Evolutionary conservation across 1,139 yeast genomes (phyloP).

Genomic region (Suzukiozyma palmioleophila): DNA sequence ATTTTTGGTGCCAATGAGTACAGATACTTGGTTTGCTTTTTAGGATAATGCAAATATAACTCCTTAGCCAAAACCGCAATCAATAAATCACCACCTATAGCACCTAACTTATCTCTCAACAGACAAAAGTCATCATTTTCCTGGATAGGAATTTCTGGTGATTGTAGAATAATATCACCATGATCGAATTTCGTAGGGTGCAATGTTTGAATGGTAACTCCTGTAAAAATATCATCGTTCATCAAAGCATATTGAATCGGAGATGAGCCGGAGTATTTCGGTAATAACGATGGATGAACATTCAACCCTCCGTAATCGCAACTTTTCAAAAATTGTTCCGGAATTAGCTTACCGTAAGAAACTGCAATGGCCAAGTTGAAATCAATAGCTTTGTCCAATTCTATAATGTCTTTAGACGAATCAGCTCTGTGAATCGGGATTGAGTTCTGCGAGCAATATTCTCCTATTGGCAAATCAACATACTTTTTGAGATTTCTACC

Average conservation of each 20-base stretch:
- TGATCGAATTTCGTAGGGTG: constrained; percentile 84
- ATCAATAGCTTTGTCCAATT: constrained; percentile 13
- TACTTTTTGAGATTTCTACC: constrained; percentile 56
- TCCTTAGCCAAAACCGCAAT: constrained; percentile 35
- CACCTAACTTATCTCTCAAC: constrained; percentile 48
- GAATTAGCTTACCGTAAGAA: constrained; percentile 81
- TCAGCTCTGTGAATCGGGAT: constrained; percentile 58
- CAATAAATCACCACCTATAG: constrained; percentile 57
- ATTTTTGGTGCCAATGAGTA: constrained; percentile 60
- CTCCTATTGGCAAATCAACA: constrained; percentile 55
- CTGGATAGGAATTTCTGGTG: constrained; percentile 35
- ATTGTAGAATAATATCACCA: constrained; percentile 68
- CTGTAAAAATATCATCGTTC: constrained; percentile 60
- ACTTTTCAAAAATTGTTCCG: constrained; percentile 45
- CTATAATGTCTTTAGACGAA: constrained; percentile 46
- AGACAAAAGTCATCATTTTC: constrained; percentile 38
- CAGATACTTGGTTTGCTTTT: constrained; percentile 17
- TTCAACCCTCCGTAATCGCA: constrained; percentile 70
- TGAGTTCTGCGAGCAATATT: constrained; percentile 27
- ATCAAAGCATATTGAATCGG: constrained; percentile 82
- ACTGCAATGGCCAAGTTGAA: constrained; percentile 80
- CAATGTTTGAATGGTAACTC: constrained; percentile 84
- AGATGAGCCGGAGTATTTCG: constrained; percentile 81
- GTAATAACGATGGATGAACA: constrained; percentile 90
- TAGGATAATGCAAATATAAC: constrained; percentile 22